Conservation (phyloP, 148 eudicot genomes). For the Rhododendron henanense region DNA sequence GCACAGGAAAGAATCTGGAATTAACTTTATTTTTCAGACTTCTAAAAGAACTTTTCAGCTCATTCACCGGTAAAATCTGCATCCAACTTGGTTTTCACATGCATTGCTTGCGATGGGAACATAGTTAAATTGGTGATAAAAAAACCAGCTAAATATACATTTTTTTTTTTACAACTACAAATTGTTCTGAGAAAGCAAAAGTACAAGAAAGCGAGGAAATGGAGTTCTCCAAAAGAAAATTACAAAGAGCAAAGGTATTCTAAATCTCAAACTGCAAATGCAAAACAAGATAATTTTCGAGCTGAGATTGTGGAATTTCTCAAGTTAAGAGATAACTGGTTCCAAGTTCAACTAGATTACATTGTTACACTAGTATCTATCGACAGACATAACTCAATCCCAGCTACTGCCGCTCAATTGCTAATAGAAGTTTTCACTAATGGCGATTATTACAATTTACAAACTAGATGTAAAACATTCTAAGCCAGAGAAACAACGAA, state of each 20-base stretch:
- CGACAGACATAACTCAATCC: neutral
- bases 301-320: neutral
- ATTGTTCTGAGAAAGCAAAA: neutral
- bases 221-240: neutral
- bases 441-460: neutral
- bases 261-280: neutral
- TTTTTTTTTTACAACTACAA: too few relatives aligned
- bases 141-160: neutral
- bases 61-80: neutral
- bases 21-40: neutral
- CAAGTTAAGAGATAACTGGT: neutral
- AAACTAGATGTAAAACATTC: neutral
- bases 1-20: neutral
- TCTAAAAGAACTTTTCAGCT: constrained; percentile 4
- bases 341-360: neutral
- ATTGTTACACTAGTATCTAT: neutral
- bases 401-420: neutral
- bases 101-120: constrained; percentile 8
- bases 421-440: neutral
- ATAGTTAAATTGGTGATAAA: neutral
- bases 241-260: neutral
- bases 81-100: constrained; percentile 9
- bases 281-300: neutral
- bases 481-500: constrained; percentile 1
- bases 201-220: neutral